phyloP scores from a whole-genome alignment of 768 basidiomycete genomes.

The Suillus americanus region DNA sequence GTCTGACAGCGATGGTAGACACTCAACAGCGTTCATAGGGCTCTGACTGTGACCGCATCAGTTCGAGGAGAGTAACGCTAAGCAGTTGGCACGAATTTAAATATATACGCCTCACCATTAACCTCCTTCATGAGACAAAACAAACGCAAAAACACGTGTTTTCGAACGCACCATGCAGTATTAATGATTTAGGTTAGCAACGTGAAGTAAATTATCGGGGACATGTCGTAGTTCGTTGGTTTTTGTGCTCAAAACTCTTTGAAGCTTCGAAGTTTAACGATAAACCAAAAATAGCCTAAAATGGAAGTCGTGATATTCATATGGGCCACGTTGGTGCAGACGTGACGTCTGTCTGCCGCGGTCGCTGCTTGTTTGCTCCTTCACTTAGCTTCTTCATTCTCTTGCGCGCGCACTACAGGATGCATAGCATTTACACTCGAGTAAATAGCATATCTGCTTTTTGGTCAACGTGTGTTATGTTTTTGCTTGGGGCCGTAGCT shows the following conservation, averaged over 20 bases:
- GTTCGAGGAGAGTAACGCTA: neutral
- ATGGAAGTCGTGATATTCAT: constrained; percentile 1
- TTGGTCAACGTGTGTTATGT: constrained; percentile 75
- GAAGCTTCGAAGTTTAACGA: neutral
- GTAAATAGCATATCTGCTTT: constrained; percentile 74
- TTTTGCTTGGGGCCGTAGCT: constrained; percentile 66
- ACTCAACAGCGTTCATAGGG: neutral
- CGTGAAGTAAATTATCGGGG: neutral
- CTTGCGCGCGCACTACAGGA: constrained; percentile 23
- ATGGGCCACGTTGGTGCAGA: neutral
- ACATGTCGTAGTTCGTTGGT: neutral
- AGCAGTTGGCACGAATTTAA: neutral
- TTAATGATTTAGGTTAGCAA: neutral
- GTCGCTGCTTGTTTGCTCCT: neutral
- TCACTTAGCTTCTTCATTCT: neutral
- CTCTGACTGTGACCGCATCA: neutral
- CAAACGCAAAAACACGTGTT: neutral
- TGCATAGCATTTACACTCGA: constrained; percentile 73
- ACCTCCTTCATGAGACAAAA: neutral
- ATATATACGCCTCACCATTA: neutral
- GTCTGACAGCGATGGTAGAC: neutral
- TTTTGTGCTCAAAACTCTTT: too few species aligned
- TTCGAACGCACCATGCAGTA: neutral
- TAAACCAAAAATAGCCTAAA: neutral
- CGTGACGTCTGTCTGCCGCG: neutral